A percentile compares a stretch with the other conserved stretches of the same genome.
phyloP scores from a whole-genome alignment of 1,139 yeast species.

The Protomyces lactucae-debilis region DNA sequence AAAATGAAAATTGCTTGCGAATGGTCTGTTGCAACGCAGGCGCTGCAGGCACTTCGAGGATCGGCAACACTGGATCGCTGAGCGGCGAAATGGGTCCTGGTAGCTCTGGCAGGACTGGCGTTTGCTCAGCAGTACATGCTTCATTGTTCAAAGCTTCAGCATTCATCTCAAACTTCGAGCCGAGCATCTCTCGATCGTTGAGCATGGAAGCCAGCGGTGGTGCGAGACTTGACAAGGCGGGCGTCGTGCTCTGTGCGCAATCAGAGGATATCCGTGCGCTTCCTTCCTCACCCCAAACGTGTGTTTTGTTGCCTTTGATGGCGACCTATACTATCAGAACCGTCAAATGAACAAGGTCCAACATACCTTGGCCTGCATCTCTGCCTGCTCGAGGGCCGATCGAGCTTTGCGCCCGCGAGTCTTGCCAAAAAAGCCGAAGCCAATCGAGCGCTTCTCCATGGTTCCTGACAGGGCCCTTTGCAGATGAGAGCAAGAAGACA shows the following conservation, averaged over 20 bases:
- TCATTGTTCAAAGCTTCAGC: too few relatives aligned
- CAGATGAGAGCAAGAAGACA: too few relatives aligned
- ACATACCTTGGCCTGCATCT: constrained; percentile 13
- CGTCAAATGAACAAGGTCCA: not conserved
- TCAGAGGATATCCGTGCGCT: too few relatives aligned
- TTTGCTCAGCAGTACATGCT: not conserved
- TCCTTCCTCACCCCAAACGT: constrained; percentile 20
- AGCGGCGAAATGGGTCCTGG: not conserved
- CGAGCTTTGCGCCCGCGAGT: constrained; percentile 1
- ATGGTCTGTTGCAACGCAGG: not conserved
- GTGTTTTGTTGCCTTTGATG: constrained; percentile 11
- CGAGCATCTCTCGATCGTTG: too few relatives aligned
- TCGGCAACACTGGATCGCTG: not conserved
- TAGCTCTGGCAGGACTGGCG: not conserved
- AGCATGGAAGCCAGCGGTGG: too few relatives aligned
- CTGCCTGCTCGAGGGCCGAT: constrained; percentile 9
- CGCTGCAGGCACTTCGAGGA: not conserved
- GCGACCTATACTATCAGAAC: not conserved
- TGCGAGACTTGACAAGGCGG: too few relatives aligned
- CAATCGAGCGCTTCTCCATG: constrained; percentile 2
- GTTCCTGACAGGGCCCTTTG: not conserved
- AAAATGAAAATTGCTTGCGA: constrained; percentile 19
- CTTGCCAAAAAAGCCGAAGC: constrained; percentile 19
- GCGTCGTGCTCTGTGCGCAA: too few relatives aligned
- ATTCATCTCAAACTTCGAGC: too few relatives aligned